Base-by-base conservation (phyloP, 2,329 filamentous ascomycete species). In the Fusarium sp. region DNA sequence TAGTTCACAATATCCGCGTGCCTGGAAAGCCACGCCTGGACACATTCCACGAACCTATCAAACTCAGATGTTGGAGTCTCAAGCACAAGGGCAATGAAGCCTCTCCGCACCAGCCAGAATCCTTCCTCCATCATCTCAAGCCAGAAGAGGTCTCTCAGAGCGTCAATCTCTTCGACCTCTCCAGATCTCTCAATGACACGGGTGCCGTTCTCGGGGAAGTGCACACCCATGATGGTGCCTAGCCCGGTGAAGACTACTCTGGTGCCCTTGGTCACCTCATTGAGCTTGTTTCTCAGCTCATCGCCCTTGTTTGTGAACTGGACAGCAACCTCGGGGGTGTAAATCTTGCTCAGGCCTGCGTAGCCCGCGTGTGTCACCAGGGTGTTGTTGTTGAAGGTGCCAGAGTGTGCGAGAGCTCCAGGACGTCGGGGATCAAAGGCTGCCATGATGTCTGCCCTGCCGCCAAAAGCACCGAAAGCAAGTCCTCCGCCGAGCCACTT, bases 401-500 rank as follows among this genome's bases (percentile, higher is more conserved):
- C 91, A 0, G 90, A 88, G 74, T 93, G 91, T 0, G 84, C 79
- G 13, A 91, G 81, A 1, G 80, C 79, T 2, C 79, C 82, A 2
- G 79, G 67, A 1, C 80, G 77, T 13, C 85, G 79, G 11, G 89
- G 88, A 74, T 90, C 88, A 74, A 89, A 92, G 8, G 88, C 78
- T 0, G 81, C 80, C 89, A 93, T 92, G 69, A 93, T 85, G 6
- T 89, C 86, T 42, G 78, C 78, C 27, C 85, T 84, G 0, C 92
- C 92, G 1, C 92, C 91, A 76, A 94, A 93, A 0, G 89, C 91
- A 2, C 91, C 92, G 77, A 93, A 92, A 0, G 89, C 86, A 75
- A 93, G 86, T 0, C 91, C 92, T 4, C 91, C 92, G 7, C 91
- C 92, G 3, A 93, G 82, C 75, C 88, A 93, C 77, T 93, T 94